Evolutionary conservation across 2,329 filamentous ascomycete genomes (phyloP).

Genomic region (Trichoderma sp.): DNA sequence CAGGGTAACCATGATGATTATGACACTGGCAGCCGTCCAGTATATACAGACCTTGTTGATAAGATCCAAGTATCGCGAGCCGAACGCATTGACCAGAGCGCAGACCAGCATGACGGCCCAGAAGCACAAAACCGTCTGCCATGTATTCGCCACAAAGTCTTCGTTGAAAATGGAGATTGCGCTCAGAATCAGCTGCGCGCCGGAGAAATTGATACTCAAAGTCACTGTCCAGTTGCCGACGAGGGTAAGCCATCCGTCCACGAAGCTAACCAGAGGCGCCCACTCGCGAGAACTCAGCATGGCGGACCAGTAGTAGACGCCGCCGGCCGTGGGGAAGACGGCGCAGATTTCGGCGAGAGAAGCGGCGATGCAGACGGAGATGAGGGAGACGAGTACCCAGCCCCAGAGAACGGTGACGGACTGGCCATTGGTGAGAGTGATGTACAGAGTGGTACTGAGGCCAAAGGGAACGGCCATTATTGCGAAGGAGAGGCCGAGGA

Average conservation of each 20-base stretch:
- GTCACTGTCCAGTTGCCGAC: slow-evolving; percentile 72
- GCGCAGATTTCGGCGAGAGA: slow-evolving; percentile 73
- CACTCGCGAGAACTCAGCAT: slow-evolving; percentile 62
- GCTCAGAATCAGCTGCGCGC: slow-evolving; percentile 67
- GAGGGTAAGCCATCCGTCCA: slow-evolving; percentile 73
- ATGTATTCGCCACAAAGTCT: slow-evolving; percentile 58
- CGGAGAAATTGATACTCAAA: slow-evolving; percentile 70
- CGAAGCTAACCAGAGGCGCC: slow-evolving; percentile 66
- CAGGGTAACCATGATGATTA: slow-evolving; percentile 69
- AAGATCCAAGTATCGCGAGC: slow-evolving; percentile 58
- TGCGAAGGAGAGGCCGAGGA: slow-evolving; percentile 52
- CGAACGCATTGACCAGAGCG: slow-evolving; percentile 68
- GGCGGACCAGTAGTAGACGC: slow-evolving; percentile 75
- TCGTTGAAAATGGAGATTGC: slow-evolving; percentile 67
- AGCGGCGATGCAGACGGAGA: slow-evolving; percentile 70
- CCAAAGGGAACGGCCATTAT: slow-evolving; percentile 55
- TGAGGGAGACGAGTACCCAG: slow-evolving; percentile 61
- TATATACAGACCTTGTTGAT: slow-evolving; percentile 72
- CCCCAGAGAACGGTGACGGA: slow-evolving; percentile 76
- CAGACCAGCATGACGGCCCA: slow-evolving; percentile 65
- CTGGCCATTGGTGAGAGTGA: slow-evolving; percentile 69
- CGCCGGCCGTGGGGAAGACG: slow-evolving; percentile 62
- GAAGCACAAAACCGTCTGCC: slow-evolving; percentile 77
- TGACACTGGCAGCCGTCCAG: slow-evolving; percentile 70
- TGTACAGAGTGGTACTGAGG: slow-evolving; percentile 49